Percentiles rank a stretch among this genome's conserved stretches.
These are phyloP conservation scores for Plenodomus tracheiphilus DNA, from an alignment of 2,329 filamentous ascomycete species.

Conservation along the genomic window DNA sequence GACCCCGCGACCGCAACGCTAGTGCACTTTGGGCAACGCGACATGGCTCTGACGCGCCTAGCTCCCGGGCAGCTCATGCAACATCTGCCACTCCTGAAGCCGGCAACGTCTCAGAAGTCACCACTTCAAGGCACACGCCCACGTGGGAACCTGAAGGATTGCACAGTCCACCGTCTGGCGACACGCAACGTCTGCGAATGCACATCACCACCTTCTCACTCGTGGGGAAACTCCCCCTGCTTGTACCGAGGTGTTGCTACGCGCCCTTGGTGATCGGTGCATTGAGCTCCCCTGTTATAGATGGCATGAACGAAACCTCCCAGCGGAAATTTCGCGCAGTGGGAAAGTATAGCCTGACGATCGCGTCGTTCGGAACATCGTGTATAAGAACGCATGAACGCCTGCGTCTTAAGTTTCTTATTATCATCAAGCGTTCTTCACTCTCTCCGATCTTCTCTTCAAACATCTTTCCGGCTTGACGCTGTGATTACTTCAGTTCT, in stretches of 20 bases:
- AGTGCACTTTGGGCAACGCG: slow-evolving; percentile 3
- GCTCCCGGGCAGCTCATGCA: slow-evolving; percentile 25
- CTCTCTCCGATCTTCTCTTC: slow-evolving; percentile 6
- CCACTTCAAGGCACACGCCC: slow-evolving; percentile 5
- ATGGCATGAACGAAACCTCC: slow-evolving; percentile 13
- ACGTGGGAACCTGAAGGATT: slow-evolving; percentile 3
- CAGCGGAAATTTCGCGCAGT: slow-evolving; percentile 3
- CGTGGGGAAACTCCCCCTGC: slow-evolving; percentile 12
- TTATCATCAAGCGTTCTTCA: slow-evolving; percentile 23
- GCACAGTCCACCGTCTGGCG: slow-evolving; percentile 11
- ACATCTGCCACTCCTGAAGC: slow-evolving; percentile 18
- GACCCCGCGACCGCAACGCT: not conserved
- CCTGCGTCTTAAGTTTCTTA: slow-evolving; percentile 18
- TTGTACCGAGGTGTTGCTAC: not conserved
- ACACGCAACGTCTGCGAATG: slow-evolving; percentile 17
- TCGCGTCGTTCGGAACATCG: not conserved
- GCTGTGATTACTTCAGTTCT: slow-evolving; percentile 20
- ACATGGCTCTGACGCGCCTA: slow-evolving; percentile 17
- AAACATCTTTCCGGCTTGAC: slow-evolving; percentile 32
- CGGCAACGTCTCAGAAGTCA: slow-evolving; percentile 23
- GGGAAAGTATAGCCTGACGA: slow-evolving; percentile 1
- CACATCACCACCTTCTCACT: slow-evolving; percentile 10
- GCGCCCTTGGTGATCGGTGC: slow-evolving; percentile 8
- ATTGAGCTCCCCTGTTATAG: slow-evolving; percentile 2
- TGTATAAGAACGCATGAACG: slow-evolving; percentile 13